phyloP scores from a whole-genome alignment of 179 eudicot genomes.

The Heliamphora pulchella region DNA sequence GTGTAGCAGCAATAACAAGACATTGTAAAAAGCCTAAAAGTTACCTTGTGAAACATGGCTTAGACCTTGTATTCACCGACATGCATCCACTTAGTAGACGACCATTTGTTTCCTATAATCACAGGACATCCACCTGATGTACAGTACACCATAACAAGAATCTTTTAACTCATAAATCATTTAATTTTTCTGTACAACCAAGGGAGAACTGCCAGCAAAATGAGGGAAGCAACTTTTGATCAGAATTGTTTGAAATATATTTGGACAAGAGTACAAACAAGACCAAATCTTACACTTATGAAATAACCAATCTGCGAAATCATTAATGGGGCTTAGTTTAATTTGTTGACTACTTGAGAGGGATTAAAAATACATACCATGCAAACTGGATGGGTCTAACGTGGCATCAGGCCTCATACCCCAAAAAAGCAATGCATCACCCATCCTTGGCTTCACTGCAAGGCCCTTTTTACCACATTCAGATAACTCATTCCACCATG shows the following conservation, averaged over 20 bases:
- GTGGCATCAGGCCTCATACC: constrained; percentile 88
- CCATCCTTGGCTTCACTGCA: constrained; percentile 75
- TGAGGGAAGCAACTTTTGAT: background rate
- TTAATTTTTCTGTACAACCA: background rate
- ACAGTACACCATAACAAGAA: background rate
- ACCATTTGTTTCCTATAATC: constrained; percentile 65
- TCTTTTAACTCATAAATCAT: background rate
- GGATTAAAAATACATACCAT: constrained; percentile 40
- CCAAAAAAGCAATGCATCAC: constrained; percentile 92
- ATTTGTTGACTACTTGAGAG: background rate
- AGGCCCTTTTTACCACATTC: constrained; percentile 83
- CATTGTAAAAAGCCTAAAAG: background rate
- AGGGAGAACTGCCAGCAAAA: background rate
- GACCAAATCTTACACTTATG: background rate
- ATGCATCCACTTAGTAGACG: constrained; percentile 66
- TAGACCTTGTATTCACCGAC: constrained; percentile 48
- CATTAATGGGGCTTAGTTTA: background rate
- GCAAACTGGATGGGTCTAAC: constrained; percentile 76
- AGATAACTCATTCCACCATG: constrained; percentile 75
- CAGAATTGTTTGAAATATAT: background rate
- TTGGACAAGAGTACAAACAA: background rate
- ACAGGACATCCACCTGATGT: constrained; percentile 65
- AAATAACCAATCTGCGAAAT: constrained; percentile 11
- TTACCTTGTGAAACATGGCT: constrained; percentile 15
- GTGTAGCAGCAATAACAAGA: background rate